Percentiles rank a stretch among this genome's conserved stretches.
These are phyloP conservation scores for Podospora pseudopauciseta DNA, from an alignment of 495 filamentous ascomycete species.

Conservation along the genomic window DNA sequence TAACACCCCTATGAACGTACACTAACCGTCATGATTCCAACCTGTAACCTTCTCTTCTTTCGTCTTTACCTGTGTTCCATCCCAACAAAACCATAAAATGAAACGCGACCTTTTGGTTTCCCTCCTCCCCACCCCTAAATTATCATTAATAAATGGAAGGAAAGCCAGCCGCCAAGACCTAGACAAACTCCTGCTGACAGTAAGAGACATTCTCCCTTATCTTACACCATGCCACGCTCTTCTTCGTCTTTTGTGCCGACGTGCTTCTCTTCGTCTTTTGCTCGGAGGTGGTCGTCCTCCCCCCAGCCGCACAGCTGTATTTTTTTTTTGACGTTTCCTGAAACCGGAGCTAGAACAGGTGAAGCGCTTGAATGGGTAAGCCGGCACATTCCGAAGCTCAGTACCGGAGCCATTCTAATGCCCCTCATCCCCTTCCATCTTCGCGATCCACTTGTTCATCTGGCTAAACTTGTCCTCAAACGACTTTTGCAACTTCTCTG, in stretches of 20 bases:
- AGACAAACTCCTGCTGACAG: not conserved
- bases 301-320: not conserved
- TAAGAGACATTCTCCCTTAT: not conserved
- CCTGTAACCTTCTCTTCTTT: not conserved
- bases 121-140: not conserved
- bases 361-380: not conserved
- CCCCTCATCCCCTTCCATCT: conserved; percentile 44
- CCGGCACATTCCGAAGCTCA: not conserved
- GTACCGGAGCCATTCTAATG: conserved; percentile 15
- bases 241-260: not conserved
- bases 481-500: conserved; percentile 46
- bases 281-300: not conserved
- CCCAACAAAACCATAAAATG: not conserved
- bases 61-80: not conserved
- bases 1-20: not conserved
- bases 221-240: not conserved
- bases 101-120: not conserved
- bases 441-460: conserved; percentile 50
- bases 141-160: not conserved
- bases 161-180: not conserved
- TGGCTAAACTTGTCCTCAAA: conserved; percentile 49
- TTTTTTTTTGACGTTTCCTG: not conserved
- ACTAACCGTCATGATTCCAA: not conserved
- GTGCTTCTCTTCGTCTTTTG: not conserved
- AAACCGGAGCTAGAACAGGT: not conserved